phyloP scores from a whole-genome alignment of 495 filamentous ascomycete species.

The Recurvomyces mirabilis region DNA sequence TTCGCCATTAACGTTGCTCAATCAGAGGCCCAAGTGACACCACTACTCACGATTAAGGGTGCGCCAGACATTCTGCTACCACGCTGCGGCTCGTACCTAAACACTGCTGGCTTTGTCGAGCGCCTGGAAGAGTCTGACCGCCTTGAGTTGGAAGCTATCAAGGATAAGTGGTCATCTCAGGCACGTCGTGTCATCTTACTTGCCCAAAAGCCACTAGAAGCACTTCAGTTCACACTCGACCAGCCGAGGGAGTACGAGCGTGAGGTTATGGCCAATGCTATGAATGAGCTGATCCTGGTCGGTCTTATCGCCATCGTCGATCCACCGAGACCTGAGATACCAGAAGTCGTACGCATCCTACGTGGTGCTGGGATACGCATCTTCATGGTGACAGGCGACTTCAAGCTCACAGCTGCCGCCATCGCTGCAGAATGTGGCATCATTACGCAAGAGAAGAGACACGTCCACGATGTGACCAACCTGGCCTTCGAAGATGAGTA shows the following conservation, averaged over 20 bases:
- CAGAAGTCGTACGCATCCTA: constrained; percentile 45
- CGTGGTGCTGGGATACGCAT: constrained; percentile 52
- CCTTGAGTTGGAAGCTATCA: constrained; percentile 38
- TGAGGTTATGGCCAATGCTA: constrained; percentile 38
- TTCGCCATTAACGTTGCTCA: constrained; percentile 45
- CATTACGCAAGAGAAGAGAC: constrained; percentile 36
- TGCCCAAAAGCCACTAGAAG: constrained; percentile 39
- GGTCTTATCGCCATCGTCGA: constrained; percentile 58
- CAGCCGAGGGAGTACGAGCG: constrained; percentile 37
- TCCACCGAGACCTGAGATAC: constrained; percentile 54
- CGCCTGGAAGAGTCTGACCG: constrained; percentile 33
- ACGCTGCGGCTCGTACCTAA: constrained; percentile 41
- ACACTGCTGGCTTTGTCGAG: constrained; percentile 36
- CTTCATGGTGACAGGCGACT: constrained; percentile 70
- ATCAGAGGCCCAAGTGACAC: constrained; percentile 15
- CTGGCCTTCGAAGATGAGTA: constrained; percentile 24
- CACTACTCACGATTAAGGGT: constrained; percentile 50
- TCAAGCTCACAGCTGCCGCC: constrained; percentile 55
- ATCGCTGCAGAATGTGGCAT: constrained; percentile 60
- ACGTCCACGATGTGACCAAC: constrained; percentile 33
- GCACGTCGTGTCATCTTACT: constrained; percentile 55
- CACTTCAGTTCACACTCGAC: constrained; percentile 24
- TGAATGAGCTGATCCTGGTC: constrained; percentile 43
- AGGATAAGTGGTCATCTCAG: constrained; percentile 51
- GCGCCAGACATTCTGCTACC: constrained; percentile 52